Conservation (phyloP, 2,329 filamentous ascomycete genomes). For the Stenocarpella maydis region DNA sequence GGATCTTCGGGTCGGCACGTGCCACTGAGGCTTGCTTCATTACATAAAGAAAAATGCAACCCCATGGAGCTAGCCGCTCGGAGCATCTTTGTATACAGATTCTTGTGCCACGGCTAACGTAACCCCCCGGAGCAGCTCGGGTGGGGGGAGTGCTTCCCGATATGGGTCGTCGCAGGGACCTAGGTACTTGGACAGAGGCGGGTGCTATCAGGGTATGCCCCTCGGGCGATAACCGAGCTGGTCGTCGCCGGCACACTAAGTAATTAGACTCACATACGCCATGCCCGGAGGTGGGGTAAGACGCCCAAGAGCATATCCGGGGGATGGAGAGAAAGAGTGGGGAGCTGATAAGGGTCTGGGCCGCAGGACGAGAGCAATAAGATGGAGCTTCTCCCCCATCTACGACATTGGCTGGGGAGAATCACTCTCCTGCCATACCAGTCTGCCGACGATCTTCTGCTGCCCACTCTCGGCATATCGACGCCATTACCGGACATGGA, state of each 20-base stretch:
- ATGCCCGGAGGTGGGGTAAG: constrained; percentile 23
- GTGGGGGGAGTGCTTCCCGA: constrained; percentile 6
- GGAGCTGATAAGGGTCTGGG: constrained; percentile 23
- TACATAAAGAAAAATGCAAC: constrained; percentile 12
- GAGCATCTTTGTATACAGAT: not conserved
- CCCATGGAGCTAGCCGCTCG: not conserved
- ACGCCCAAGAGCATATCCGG: constrained; percentile 1
- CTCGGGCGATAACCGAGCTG: not conserved
- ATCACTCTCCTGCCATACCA: not conserved
- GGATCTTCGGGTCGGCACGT: not conserved
- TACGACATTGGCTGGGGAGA: constrained; percentile 8
- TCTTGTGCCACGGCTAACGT: not conserved
- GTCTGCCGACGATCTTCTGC: not conserved
- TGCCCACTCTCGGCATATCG: constrained; percentile 22
- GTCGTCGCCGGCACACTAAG: constrained; percentile 8
- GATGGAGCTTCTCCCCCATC: constrained; percentile 24
- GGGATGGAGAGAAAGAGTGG: not conserved
- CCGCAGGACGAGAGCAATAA: constrained; percentile 1
- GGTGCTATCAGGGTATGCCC: not conserved
- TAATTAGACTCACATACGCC: not conserved
- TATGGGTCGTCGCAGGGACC: not conserved
- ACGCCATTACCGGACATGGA: constrained; percentile 25
- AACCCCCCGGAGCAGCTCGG: not conserved
- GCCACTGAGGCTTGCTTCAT: not conserved
- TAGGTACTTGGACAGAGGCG: not conserved